These are phyloP conservation scores for Termitomyces sp. DNA, from an alignment of 768 basidiomycete genomes.

Conservation along the genomic window DNA sequence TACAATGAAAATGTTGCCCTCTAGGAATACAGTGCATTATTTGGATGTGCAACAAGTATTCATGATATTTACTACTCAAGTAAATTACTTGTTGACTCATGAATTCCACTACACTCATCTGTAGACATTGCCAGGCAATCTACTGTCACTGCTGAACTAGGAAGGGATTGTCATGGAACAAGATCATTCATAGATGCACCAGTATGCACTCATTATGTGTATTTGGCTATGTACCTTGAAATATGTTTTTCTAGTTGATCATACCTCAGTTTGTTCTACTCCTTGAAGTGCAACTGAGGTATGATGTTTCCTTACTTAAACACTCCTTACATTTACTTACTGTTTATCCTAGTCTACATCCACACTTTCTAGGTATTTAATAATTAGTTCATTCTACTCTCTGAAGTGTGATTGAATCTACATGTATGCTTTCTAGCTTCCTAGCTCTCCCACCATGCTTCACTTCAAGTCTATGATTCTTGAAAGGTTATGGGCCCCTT, in stretches of 20 bases:
- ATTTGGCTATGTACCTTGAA: background rate
- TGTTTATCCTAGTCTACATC: background rate
- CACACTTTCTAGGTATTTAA: background rate
- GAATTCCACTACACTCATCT: no score
- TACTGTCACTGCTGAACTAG: no score
- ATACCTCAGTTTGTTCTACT: background rate
- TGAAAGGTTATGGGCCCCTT: background rate
- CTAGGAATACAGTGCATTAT: no score
- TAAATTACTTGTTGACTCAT: no score
- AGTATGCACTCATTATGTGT: background rate
- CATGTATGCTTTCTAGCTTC: background rate
- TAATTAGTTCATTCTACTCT: background rate
- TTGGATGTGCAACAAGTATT: no score
- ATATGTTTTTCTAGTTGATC: background rate
- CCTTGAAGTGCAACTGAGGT: background rate
- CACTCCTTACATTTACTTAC: background rate
- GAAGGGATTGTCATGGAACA: background rate
- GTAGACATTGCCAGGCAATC: no score
- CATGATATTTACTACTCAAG: no score
- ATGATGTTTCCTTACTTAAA: background rate
- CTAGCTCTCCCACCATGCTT: background rate
- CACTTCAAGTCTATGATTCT: background rate
- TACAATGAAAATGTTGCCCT: no score
- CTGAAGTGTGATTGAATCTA: background rate
- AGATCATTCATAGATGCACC: background rate